phyloP scores from a whole-genome alignment of 2,329 filamentous ascomycete genomes.

The Bipolaris gigantea region DNA sequence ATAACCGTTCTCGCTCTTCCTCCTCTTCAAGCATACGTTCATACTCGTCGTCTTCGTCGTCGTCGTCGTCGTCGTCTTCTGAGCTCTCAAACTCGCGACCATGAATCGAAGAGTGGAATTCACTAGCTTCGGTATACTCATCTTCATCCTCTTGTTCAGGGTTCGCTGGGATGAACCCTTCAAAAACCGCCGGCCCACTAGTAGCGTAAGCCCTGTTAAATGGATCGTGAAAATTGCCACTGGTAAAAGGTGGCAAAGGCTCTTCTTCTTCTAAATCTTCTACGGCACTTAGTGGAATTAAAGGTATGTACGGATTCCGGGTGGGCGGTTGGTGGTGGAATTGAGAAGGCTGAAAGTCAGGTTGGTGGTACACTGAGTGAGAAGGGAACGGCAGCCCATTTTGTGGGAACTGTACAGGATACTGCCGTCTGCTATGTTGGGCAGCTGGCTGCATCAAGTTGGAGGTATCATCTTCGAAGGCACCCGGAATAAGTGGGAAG shows the following conservation, averaged over 20 bases:
- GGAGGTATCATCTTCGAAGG: slow-evolving; percentile 23
- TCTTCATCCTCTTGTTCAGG: slow-evolving; percentile 40
- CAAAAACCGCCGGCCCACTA: slow-evolving; percentile 41
- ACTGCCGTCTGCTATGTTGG: slow-evolving; percentile 16
- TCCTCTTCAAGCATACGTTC: slow-evolving; percentile 28
- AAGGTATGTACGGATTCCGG: slow-evolving; percentile 23
- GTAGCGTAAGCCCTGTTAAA: slow-evolving; percentile 30
- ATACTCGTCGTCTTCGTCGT: slow-evolving; percentile 29
- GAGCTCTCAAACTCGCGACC: slow-evolving; percentile 29
- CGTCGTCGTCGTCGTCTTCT: slow-evolving; percentile 34
- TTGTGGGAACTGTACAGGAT: slow-evolving; percentile 18
- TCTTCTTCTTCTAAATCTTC: slow-evolving; percentile 22
- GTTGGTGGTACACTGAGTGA: slow-evolving; percentile 23
- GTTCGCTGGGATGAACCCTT: slow-evolving; percentile 45
- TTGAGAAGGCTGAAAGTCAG: slow-evolving; percentile 12
- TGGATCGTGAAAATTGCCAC: slow-evolving; percentile 21
- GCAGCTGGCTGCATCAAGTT: slow-evolving; percentile 13
- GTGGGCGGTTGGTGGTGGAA: slow-evolving; percentile 11
- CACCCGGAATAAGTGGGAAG: slow-evolving; percentile 24
- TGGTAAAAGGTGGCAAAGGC: slow-evolving; percentile 16
- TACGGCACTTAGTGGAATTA: slow-evolving; percentile 27
- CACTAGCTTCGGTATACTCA: slow-evolving; percentile 28
- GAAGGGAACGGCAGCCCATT: slow-evolving; percentile 20
- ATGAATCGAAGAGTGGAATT: slow-evolving; percentile 25
- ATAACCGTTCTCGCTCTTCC: slow-evolving; percentile 36